phyloP scores from a whole-genome alignment of 2,329 filamentous ascomycete genomes.

The Talaromyces verruculosus region DNA sequence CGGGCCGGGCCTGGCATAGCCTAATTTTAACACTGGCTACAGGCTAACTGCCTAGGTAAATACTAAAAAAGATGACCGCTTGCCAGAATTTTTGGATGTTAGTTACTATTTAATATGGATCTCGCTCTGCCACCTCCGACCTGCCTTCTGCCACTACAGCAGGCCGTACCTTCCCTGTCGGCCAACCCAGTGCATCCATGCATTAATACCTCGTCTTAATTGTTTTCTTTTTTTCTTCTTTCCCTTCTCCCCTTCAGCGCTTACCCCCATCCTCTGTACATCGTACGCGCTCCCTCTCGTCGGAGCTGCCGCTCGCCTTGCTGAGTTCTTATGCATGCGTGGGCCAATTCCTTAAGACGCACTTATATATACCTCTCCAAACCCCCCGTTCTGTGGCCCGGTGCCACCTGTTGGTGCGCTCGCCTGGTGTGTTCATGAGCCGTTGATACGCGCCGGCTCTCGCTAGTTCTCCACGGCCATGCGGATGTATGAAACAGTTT shows the following conservation, averaged over 20 bases:
- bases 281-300: not conserved
- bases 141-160: not conserved
- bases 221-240: slow-evolving; percentile 2
- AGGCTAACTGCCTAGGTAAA: too few species aligned
- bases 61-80: not conserved
- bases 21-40: slow-evolving; percentile 14
- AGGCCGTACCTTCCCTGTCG: slow-evolving; percentile 4
- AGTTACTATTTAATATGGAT: slow-evolving; percentile 2
- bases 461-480: slow-evolving; percentile 9
- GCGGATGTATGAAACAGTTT: not conserved
- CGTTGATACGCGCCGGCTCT: slow-evolving; percentile 14
- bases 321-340: not conserved
- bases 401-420: slow-evolving; percentile 10
- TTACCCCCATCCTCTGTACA: not conserved
- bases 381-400: not conserved
- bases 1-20: slow-evolving; percentile 20
- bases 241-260: not conserved
- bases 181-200: not conserved
- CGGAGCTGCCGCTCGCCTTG: not conserved
- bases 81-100: not conserved
- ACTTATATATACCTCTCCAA: not conserved
- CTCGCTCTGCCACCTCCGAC: not conserved
- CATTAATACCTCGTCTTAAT: slow-evolving; percentile 8
- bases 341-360: not conserved
- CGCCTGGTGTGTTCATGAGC: slow-evolving; percentile 1